Evolutionary conservation across 2,329 filamentous ascomycete genomes (phyloP).

Genomic region (Neoascochyta sp.): DNA sequence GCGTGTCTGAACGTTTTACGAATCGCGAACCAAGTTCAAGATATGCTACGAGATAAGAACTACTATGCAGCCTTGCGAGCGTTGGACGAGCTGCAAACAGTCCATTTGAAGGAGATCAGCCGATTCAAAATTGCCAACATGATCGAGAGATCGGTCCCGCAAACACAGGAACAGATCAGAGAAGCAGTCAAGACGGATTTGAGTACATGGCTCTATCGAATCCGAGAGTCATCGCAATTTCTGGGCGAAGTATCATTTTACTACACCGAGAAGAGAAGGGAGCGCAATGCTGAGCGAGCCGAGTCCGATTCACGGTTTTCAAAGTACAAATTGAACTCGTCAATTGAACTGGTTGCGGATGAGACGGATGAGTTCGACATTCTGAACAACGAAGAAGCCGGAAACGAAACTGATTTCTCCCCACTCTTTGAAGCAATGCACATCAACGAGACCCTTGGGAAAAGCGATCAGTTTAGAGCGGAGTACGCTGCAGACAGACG

Average conservation of each 20-base stretch:
- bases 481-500: conserved; percentile 91
- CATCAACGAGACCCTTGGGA: conserved; percentile 90
- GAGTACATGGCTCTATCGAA: conserved; percentile 93
- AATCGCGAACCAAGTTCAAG: conserved; percentile 90
- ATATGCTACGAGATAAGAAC: conserved; percentile 85
- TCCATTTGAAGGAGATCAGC: conserved; percentile 89
- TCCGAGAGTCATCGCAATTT: conserved; percentile 93
- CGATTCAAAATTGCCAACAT: conserved; percentile 93
- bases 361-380: conserved; percentile 95
- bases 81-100: conserved; percentile 91
- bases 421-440: conserved; percentile 93
- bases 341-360: conserved; percentile 91
- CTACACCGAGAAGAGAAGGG: conserved; percentile 83
- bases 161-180: conserved; percentile 87
- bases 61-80: conserved; percentile 94
- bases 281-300: conserved; percentile 76
- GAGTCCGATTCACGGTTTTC: conserved; percentile 71
- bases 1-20: conserved; percentile 90
- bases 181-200: conserved; percentile 96
- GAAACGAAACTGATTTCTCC: conserved; percentile 89
- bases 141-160: conserved; percentile 92
- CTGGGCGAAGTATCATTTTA: conserved; percentile 95
- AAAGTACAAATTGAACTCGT: conserved; percentile 89
- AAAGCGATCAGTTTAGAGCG: conserved; percentile 82
- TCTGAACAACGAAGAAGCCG: conserved; percentile 75